These are phyloP conservation scores for Ceratorhiza oryzae-sativae DNA, from an alignment of 1,284 basidiomycete species.

Conservation along the genomic window DNA sequence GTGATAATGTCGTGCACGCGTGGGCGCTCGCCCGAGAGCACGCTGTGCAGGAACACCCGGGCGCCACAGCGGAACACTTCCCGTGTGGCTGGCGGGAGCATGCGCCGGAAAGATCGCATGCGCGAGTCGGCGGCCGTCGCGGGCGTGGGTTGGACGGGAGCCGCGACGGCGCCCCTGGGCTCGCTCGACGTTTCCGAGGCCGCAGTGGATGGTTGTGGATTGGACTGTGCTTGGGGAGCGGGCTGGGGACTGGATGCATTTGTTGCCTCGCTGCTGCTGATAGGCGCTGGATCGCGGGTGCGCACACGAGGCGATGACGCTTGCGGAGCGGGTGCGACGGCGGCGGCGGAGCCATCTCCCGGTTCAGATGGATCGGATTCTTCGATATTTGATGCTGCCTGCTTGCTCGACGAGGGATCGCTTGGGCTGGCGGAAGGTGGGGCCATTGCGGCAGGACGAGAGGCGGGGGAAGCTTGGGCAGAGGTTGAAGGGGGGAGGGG, in stretches of 20 bases:
- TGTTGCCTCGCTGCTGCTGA: background rate
- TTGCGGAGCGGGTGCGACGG: background rate
- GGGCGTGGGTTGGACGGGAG: background rate
- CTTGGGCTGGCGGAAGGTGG: background rate
- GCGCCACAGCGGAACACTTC: conserved; percentile 34
- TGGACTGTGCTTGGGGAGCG: background rate
- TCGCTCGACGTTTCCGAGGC: background rate
- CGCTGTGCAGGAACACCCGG: conserved; percentile 27
- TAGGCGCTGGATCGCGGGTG: background rate
- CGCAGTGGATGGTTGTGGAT: background rate
- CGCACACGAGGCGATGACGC: background rate
- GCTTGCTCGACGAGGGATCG: background rate
- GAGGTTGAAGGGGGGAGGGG: background rate
- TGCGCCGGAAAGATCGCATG: conserved; percentile 20
- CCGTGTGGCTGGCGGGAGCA: conserved; percentile 33
- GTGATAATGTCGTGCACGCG: conserved; percentile 33
- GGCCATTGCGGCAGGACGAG: background rate
- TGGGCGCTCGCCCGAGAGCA: conserved; percentile 34
- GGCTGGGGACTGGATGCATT: background rate
- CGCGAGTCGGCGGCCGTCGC: background rate
- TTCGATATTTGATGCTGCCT: background rate
- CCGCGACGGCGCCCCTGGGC: background rate
- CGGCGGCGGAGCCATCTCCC: background rate
- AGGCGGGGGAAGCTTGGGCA: background rate
- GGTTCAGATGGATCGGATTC: background rate